Percentiles rank a stretch among this genome's conserved stretches.
These are phyloP conservation scores for Tricholomella constricta DNA, from an alignment of 768 basidiomycete genomes.

Conservation along the genomic window DNA sequence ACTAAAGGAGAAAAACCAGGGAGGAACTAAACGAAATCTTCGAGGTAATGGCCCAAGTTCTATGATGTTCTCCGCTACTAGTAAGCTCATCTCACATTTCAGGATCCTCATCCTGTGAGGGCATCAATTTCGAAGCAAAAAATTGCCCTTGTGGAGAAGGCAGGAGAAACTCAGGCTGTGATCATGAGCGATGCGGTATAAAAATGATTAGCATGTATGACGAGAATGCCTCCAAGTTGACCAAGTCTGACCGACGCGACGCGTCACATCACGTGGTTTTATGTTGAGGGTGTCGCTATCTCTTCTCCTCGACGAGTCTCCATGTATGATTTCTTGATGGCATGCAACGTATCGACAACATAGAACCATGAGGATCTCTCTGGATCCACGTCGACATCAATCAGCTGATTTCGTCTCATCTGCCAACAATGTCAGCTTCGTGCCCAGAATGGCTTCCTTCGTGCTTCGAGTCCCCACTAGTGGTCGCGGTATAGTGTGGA, in stretches of 20 bases:
- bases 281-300: not conserved
- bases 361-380: not conserved
- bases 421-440: not conserved
- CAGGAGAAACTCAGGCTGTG: conserved; percentile 25
- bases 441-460: not conserved
- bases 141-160: conserved; percentile 39
- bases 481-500: too few species aligned
- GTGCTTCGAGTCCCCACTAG: not conserved
- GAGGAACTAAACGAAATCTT: conserved; percentile 48
- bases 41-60: conserved; percentile 21
- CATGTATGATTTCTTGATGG: too few species aligned
- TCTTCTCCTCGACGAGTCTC: too few species aligned
- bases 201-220: too few species aligned
- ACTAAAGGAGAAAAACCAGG: conserved; percentile 19
- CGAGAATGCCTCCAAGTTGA: too few species aligned
- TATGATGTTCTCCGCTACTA: not conserved
- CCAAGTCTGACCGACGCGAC: not conserved
- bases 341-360: not conserved
- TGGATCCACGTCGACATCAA: conserved; percentile 3
- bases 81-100: not conserved
- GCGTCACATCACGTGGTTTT: conserved; percentile 11
- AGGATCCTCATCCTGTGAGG: conserved; percentile 43
- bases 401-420: conserved; percentile 6
- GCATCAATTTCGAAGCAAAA: conserved; percentile 41
- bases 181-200: conserved; percentile 24